These are phyloP conservation scores for Trichoderma gracile DNA, from an alignment of 2,329 filamentous ascomycete genomes.

Conservation along the genomic window DNA sequence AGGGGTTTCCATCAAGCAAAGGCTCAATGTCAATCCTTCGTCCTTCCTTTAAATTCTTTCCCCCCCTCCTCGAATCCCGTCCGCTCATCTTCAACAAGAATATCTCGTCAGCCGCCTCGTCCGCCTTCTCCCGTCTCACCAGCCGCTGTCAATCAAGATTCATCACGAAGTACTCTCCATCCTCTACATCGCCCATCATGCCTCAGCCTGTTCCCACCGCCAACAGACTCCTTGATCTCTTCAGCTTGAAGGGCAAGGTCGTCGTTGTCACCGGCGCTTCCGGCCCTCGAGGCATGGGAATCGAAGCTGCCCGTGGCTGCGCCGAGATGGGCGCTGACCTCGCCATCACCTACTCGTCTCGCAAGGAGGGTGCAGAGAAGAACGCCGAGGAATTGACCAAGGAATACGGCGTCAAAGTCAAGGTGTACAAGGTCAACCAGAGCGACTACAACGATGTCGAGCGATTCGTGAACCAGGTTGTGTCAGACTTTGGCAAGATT, in stretches of 20 bases:
- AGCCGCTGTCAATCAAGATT: not conserved
- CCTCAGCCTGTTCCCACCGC: conserved; percentile 59
- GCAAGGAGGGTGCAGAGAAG: conserved; percentile 66
- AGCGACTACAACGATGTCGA: conserved; percentile 54
- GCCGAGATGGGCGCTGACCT: conserved; percentile 72
- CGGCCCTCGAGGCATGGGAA: conserved; percentile 69
- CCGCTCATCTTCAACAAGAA: not conserved
- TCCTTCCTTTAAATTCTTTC: too few species aligned
- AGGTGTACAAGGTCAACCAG: conserved; percentile 62
- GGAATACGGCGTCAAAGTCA: conserved; percentile 67
- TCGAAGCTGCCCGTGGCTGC: conserved; percentile 67
- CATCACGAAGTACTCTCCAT: not conserved
- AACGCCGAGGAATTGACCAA: conserved; percentile 65
- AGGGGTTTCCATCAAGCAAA: not conserved
- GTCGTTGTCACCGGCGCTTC: conserved; percentile 70
- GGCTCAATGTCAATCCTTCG: not conserved
- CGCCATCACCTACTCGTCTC: conserved; percentile 71
- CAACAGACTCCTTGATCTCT: conserved; percentile 62
- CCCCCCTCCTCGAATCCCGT: not conserved
- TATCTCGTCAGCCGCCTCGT: conserved; percentile 9
- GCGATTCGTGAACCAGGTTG: conserved; percentile 60
- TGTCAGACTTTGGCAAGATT: conserved; percentile 71
- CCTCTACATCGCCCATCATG: conserved; percentile 42
- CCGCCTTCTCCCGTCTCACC: not conserved
- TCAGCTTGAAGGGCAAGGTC: conserved; percentile 72